These are phyloP conservation scores for Hamigera avellanea DNA, from an alignment of 495 filamentous ascomycete species.

Conservation along the genomic window DNA sequence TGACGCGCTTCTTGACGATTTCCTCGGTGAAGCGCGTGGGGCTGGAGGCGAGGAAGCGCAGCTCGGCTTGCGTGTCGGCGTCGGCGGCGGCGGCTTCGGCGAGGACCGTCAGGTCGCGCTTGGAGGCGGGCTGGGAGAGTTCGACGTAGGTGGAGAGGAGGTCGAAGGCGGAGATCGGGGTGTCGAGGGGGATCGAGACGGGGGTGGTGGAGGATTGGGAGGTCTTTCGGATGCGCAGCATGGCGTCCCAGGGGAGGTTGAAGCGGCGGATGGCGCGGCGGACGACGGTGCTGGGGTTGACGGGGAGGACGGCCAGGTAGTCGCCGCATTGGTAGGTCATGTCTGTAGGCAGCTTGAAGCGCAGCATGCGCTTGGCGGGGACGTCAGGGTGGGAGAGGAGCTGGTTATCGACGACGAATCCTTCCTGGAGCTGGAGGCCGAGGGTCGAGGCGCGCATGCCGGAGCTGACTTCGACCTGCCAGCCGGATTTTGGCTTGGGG, in stretches of 20 bases:
- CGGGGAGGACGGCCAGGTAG: slow-evolving; percentile 61
- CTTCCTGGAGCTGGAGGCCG: slow-evolving; percentile 55
- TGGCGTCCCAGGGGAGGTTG: slow-evolving; percentile 50
- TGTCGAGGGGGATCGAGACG: slow-evolving; percentile 45
- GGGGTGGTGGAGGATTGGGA: slow-evolving; percentile 21
- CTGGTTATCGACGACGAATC: slow-evolving; percentile 41
- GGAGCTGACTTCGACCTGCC: slow-evolving; percentile 45
- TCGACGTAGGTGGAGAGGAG: slow-evolving; percentile 63
- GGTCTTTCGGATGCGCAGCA: slow-evolving; percentile 31
- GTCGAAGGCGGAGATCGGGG: slow-evolving; percentile 46
- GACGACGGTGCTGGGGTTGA: slow-evolving; percentile 51
- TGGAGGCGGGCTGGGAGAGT: slow-evolving; percentile 55
- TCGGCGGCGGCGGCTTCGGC: slow-evolving; percentile 25
- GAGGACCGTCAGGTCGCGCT: slow-evolving; percentile 35
- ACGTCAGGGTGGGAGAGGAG: slow-evolving; percentile 42
- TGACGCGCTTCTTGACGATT: slow-evolving; percentile 45
- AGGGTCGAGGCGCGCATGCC: slow-evolving; percentile 47
- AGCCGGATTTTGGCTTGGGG: slow-evolving; percentile 22
- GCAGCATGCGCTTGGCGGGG: slow-evolving; percentile 52
- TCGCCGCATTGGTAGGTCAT: slow-evolving; percentile 62
- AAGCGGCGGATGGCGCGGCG: slow-evolving; percentile 41
- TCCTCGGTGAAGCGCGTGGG: slow-evolving; percentile 36
- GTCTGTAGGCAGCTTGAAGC: slow-evolving; percentile 51
- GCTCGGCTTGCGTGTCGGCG: slow-evolving; percentile 16
- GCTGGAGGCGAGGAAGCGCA: slow-evolving; percentile 19